phyloP scores from a whole-genome alignment of 2,329 filamentous ascomycete species.

The Fusarium clavum region DNA sequence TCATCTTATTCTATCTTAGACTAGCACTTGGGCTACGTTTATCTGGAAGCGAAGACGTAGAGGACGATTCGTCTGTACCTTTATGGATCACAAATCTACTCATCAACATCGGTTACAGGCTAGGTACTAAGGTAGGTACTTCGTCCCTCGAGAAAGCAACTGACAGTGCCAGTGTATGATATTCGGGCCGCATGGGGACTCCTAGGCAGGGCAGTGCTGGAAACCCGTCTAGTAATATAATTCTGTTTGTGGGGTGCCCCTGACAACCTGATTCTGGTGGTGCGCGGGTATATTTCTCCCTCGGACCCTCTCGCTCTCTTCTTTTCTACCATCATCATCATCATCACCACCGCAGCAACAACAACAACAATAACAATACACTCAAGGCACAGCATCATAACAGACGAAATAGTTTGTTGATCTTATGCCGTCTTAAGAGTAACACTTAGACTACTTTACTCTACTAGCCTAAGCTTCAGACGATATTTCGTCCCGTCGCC shows the following conservation, averaged over 20 bases:
- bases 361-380: neutral
- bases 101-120: neutral
- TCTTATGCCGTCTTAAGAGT: neutral
- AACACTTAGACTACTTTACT: neutral
- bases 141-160: neutral
- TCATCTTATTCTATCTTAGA: neutral
- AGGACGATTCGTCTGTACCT: neutral
- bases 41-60: neutral
- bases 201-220: neutral
- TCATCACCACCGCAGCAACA: neutral
- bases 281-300: slow-evolving; percentile 6
- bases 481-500: neutral
- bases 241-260: slow-evolving; percentile 5
- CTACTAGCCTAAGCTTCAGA: neutral
- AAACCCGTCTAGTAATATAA: neutral
- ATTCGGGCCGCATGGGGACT: neutral
- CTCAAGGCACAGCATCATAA: neutral
- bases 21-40: neutral
- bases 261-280: slow-evolving; percentile 1
- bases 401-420: neutral
- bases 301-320: neutral
- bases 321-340: slow-evolving; percentile 3
- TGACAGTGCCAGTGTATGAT: neutral
- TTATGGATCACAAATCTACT: neutral
- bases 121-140: neutral